These are phyloP conservation scores for Diaporthe vaccinii DNA, from an alignment of 2,329 filamentous ascomycete genomes.

Conservation along the genomic window DNA sequence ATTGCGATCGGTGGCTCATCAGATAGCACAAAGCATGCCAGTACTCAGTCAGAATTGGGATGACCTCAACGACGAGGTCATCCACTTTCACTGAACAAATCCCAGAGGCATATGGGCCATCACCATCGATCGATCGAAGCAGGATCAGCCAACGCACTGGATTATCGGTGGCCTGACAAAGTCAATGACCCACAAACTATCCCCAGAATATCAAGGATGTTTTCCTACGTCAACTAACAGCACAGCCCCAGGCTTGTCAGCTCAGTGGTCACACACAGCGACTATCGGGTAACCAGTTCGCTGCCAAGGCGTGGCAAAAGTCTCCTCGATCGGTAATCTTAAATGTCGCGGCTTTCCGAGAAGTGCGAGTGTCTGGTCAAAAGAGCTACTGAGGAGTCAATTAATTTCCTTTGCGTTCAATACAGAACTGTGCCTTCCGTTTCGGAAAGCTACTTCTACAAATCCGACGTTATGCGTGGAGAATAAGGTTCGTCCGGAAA, in stretches of 20 bases:
- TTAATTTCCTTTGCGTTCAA: constrained; percentile 9
- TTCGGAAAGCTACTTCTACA: neutral
- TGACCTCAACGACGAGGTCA: neutral
- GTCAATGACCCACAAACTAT: neutral
- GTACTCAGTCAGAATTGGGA: neutral
- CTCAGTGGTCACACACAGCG: neutral
- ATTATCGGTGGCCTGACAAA: neutral
- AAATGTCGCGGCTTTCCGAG: neutral
- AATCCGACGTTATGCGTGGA: neutral
- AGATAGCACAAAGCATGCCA: constrained; percentile 2
- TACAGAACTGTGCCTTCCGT: neutral
- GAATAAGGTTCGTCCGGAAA: constrained; percentile 34
- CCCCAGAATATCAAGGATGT: neutral
- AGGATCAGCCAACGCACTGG: neutral
- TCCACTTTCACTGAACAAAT: neutral
- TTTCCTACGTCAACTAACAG: too few species aligned
- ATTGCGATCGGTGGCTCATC: neutral
- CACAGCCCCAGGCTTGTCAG: neutral
- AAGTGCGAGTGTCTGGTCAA: neutral
- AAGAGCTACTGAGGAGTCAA: too few species aligned
- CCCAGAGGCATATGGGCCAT: neutral
- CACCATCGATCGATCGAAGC: neutral
- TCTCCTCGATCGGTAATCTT: neutral
- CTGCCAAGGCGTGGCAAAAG: neutral
- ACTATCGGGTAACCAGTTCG: too few species aligned